Base-by-base conservation (phyloP, 2,329 filamentous ascomycete species). In the Ophiocordyceps polyrhachis-furcata region DNA sequence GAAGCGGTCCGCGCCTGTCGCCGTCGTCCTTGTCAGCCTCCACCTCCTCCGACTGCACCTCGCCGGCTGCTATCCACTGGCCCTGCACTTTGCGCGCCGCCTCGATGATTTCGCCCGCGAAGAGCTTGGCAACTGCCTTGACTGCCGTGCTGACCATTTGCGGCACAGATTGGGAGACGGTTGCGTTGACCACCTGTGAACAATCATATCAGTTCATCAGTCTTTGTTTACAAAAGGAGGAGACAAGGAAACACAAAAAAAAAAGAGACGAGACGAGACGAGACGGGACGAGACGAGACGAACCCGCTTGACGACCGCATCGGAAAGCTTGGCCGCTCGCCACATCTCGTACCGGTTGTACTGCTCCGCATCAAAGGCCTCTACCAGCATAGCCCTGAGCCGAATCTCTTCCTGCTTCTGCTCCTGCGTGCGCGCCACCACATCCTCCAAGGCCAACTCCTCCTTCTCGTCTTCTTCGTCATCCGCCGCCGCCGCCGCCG, bases 81-180 rank as follows among this genome's bases (percentile, higher is more conserved):
- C 70, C 69, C 56, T 87, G 83, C 12, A 87, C 73, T 40, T 73
- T 70, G 44, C 81, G 71, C 11, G 83, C 82, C 43, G 70, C 66
- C 57, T 86, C 82, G 49, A 88, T 80, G 42, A 89, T 69, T 49
- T 86, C 79, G 44, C 81, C 83, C 4, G 83, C 73, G 57, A 84
- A 87, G 48, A 84, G 70, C 61, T 89, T 89, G 42, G 80, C 77
- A 19, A 84, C 81, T 0, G 79, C 76, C 43, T 78, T 79, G 55
- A 88, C 80, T n/a, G 81, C 79, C 20, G 81, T 76, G 49, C 83
- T 79, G 43, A 87, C 80, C 52, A 75, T 81, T 19, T 74, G 69
- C 0, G 81, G 81, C 0, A 85, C 83, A 2, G 81, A 86, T 57
- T 88, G 83, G 0, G 81, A 85, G 9, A 87, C 79, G 2, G 83